phyloP scores from a whole-genome alignment of 305 asterid species.

The Andrographis paniculata region DNA sequence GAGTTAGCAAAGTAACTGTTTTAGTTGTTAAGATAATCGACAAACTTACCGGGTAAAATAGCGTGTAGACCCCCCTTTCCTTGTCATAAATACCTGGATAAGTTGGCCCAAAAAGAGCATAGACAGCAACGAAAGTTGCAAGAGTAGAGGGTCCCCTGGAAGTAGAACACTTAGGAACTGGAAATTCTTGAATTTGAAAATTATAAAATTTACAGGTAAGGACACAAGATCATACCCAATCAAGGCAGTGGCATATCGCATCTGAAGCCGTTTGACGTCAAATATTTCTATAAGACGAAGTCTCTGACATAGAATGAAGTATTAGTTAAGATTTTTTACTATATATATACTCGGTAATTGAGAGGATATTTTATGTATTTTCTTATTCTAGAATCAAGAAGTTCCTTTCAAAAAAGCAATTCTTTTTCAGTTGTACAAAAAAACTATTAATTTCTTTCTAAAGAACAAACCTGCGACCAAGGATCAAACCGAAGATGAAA shows the following conservation, averaged over 20 bases:
- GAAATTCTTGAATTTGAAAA: not conserved
- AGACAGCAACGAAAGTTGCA: slow-evolving; percentile 96
- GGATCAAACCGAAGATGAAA: slow-evolving; percentile 94
- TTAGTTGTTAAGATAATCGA: slow-evolving; percentile 1
- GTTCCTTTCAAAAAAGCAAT: no score
- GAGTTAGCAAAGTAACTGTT: not conserved
- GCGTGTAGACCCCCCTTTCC: slow-evolving; percentile 70
- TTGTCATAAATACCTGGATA: slow-evolving; percentile 86
- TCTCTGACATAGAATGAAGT: slow-evolving; percentile 41
- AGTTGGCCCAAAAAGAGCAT: slow-evolving; percentile 88
- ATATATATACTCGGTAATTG: no score
- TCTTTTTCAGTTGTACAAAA: no score
- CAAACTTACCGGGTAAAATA: slow-evolving; percentile 78
- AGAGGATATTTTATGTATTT: no score
- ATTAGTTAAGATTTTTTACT: no score
- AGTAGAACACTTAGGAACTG: slow-evolving; percentile 7
- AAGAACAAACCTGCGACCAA: slow-evolving; percentile 67
- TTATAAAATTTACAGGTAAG: not conserved
- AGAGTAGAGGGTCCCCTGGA: slow-evolving; percentile 76
- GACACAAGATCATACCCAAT: slow-evolving; percentile 55
- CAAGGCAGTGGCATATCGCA: slow-evolving; percentile 78
- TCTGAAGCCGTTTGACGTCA: slow-evolving; percentile 81
- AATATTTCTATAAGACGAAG: slow-evolving; percentile 80
- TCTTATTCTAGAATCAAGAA: no score
- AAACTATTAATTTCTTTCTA: slow-evolving; percentile 3